These are phyloP conservation scores for Candida khao-thaluensis DNA, from an alignment of 805 yeast genomes.

Conservation along the genomic window DNA sequence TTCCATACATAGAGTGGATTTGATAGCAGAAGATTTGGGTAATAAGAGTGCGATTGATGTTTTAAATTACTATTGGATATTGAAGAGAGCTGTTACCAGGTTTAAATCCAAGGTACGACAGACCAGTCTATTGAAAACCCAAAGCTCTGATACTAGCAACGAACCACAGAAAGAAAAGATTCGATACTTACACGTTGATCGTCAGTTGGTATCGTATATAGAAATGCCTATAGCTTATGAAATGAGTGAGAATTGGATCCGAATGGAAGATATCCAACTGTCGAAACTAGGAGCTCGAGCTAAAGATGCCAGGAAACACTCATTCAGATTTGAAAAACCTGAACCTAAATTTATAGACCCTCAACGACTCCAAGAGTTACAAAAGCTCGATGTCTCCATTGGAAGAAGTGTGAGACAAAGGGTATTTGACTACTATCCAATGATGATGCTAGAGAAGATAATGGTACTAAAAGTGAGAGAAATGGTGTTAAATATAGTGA, in stretches of 20 bases:
- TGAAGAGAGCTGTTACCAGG: conserved; percentile 27
- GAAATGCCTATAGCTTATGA: conserved; percentile 56
- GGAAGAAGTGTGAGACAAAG: neutral
- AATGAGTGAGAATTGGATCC: conserved; percentile 42
- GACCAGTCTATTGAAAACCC: neutral
- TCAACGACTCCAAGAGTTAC: neutral
- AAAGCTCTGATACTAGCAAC: neutral
- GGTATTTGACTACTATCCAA: neutral
- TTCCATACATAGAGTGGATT: conserved; percentile 47
- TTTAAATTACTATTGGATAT: conserved; percentile 40
- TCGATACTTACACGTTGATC: conserved; percentile 7
- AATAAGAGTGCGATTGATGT: conserved; percentile 47
- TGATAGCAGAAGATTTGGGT: conserved; percentile 37
- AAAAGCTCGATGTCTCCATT: neutral
- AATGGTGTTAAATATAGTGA: neutral
- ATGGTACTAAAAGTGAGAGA: conserved; percentile 1
- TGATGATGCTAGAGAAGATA: neutral
- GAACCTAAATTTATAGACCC: conserved; percentile 1
- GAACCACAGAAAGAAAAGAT: neutral
- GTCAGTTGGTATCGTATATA: conserved; percentile 32
- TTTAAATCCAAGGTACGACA: conserved; percentile 3
- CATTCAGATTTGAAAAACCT: conserved; percentile 4
- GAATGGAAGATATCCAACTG: conserved; percentile 34
- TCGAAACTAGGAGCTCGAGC: conserved; percentile 6
- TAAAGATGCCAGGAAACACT: conserved; percentile 13